phyloP scores from a whole-genome alignment of 805 yeast species.

The Torulaspora franciscae region DNA sequence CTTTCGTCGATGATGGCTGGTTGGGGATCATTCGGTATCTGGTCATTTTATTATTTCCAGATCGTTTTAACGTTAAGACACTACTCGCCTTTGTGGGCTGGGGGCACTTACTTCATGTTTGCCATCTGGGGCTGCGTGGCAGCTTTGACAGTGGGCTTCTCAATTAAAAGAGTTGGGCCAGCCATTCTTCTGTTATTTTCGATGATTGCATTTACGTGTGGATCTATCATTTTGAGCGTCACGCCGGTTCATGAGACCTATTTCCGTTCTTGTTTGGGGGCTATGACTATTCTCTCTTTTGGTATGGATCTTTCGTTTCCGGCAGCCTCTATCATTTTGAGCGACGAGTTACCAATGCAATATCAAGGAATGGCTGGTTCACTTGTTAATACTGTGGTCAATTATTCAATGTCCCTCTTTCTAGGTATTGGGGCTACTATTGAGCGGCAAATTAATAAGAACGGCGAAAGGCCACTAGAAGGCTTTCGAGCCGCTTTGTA shows the following conservation, averaged over 20 bases:
- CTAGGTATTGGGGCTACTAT: constrained; percentile 59
- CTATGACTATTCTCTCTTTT: constrained; percentile 48
- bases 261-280: constrained; percentile 52
- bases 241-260: constrained; percentile 51
- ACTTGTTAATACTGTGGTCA: constrained; percentile 55
- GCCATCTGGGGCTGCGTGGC: constrained; percentile 49
- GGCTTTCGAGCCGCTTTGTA: constrained; percentile 56
- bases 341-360: constrained; percentile 48
- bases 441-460: constrained; percentile 37
- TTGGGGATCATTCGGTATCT: constrained; percentile 65
- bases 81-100: constrained; percentile 40
- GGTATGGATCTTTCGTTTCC: constrained; percentile 72
- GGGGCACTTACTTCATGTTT: constrained; percentile 41
- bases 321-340: constrained; percentile 54
- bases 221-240: constrained; percentile 45
- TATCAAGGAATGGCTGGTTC: constrained; percentile 69
- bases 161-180: constrained; percentile 41
- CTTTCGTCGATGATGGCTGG: constrained; percentile 48
- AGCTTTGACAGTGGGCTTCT: constrained; percentile 43
- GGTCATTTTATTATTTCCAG: constrained; percentile 53
- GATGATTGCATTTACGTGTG: constrained; percentile 45
- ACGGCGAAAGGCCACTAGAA: constrained; percentile 26
- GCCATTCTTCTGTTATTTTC: constrained; percentile 44
- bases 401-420: constrained; percentile 59
- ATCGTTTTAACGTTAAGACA: constrained; percentile 42